phyloP scores from a whole-genome alignment of 768 basidiomycete species.

The Suillus subalutaceus region DNA sequence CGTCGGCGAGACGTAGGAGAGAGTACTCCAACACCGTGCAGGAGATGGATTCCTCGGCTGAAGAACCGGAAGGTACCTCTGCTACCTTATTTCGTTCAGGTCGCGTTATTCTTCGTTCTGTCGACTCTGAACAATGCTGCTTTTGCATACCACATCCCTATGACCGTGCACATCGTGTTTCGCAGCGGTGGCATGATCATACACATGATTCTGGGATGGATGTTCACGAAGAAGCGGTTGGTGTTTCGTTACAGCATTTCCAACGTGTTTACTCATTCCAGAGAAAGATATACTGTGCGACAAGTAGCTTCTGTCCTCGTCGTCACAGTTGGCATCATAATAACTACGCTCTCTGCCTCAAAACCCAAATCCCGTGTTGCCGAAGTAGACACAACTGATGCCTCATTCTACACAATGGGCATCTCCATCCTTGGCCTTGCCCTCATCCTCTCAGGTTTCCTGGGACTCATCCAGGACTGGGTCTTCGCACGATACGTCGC shows the following conservation, averaged over 20 bases:
- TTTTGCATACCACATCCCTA: constrained; percentile 84
- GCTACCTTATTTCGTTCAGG: constrained; percentile 74
- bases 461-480: constrained; percentile 85
- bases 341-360: constrained; percentile 82
- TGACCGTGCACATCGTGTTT: constrained; percentile 94
- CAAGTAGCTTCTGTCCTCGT: constrained; percentile 80
- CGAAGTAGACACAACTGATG: constrained; percentile 7
- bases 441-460: constrained; percentile 75
- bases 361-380: constrained; percentile 28
- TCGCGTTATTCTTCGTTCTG: constrained; percentile 75
- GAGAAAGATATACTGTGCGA: constrained; percentile 53
- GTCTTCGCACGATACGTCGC: constrained; percentile 59
- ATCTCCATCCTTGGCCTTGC: constrained; percentile 76
- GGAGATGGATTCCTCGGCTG: constrained; percentile 44
- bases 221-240: constrained; percentile 65
- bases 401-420: constrained; percentile 60
- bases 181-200: constrained; percentile 85
- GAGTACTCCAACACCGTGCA: constrained; percentile 22
- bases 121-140: constrained; percentile 91
- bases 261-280: constrained; percentile 14
- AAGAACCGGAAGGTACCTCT: constrained; percentile 72
- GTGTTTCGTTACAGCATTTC: constrained; percentile 21
- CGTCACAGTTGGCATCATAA: constrained; percentile 76
- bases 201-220: constrained; percentile 79
- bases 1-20: constrained; percentile 56